Base-by-base conservation (phyloP, 768 basidiomycete genomes). In the Tricholoma flavovirens region DNA sequence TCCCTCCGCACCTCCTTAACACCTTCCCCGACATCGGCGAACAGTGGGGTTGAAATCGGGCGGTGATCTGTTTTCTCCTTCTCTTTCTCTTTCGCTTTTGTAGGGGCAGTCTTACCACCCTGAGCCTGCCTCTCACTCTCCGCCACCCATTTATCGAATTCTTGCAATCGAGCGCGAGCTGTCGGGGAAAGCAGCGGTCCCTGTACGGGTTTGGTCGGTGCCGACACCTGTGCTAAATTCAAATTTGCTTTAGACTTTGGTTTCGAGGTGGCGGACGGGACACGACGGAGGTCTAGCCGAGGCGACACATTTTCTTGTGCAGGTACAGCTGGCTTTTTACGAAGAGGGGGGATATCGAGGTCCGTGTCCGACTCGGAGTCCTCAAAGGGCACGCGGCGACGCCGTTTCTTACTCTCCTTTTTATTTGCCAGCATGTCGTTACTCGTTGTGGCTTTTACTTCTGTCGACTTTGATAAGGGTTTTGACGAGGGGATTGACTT, bases 71-170 rank as follows among this genome's bases (percentile, higher is more conserved):
- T 21, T 24, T 24, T 24, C 24, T 26, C 45, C 8, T 46, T 15
- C 45, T 26, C 24, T 7, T 46, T 45, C 11, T 24, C 21, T 21
- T 45, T 24, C 43, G 4, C 21, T 0, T 5, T 8, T 15, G 12
- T 11, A 46, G 5, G 24, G 3, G 24, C 14, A 26, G 14, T 2
- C 15, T 5, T 26, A 7, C 8, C 5, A 19, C 11, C 30, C 12
- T 12, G 17, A 33, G 30, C 30, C 12, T 10, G 21, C 11, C 30
- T 17, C 36, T 35, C 50, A 14, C 33, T 35, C 50, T 24, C 33
- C 21, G 35, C 9, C 22, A 58, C 22, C 26, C 48, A 54, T 1
- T 48, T 21, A 38, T 59, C 58, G 30, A 56, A 59, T 32, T 49
- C 50, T 5, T 26, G 9, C 17, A 59, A 54, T 8, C 19, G 50